Evolutionary conservation across 306 rosid genomes (phyloP).

Genomic region (apple (Malus domestica)): ASM211411v1 NC_041801.1:10252001-10252500

Average conservation of each 20-base stretch:
- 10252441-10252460: not conserved
- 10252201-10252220: slow-evolving; percentile 42
- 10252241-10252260: not conserved
- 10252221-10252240: slow-evolving; percentile 46
- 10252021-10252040: slow-evolving; percentile 33
- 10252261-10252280: slow-evolving; percentile 11
- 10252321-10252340: not conserved
- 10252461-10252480: not conserved
- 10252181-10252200: slow-evolving; percentile 35
- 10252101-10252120: slow-evolving; percentile 33
- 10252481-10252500: not conserved
- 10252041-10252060: slow-evolving; percentile 43
- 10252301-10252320: not conserved
- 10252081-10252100: slow-evolving; percentile 32
- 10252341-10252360: not conserved
- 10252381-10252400: not conserved
- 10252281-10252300: not conserved
- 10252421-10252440: not conserved
- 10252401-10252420: not conserved
- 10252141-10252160: slow-evolving; percentile 30
- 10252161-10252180: slow-evolving; percentile 44
- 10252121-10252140: slow-evolving; percentile 14
- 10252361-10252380: not conserved
- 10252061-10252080: slow-evolving; percentile 30
- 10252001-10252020: slow-evolving; percentile 36